Conservation (phyloP, 1,139 yeast genomes). For the Magnusiomyces suaveolens region DNA sequence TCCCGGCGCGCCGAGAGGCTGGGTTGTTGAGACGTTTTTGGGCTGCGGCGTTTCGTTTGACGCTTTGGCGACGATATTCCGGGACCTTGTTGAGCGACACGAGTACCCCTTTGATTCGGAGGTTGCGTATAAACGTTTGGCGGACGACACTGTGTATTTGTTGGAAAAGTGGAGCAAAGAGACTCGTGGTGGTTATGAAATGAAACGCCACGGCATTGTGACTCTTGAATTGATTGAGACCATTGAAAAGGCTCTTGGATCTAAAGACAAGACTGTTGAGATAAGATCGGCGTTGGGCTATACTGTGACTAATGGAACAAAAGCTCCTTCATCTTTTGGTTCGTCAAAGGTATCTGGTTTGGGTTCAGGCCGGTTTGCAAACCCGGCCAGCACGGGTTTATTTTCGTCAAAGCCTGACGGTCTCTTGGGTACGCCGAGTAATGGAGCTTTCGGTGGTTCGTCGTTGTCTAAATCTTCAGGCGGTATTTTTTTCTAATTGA, state of each 20-base stretch:
- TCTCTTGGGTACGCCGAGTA: no score
- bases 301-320: neutral
- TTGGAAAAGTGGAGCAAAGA: conserved; percentile 22
- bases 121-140: conserved; percentile 21
- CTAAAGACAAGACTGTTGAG: neutral
- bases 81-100: conserved; percentile 50
- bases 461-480: no score
- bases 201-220: neutral
- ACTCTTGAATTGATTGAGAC: neutral
- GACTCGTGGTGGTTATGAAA: neutral
- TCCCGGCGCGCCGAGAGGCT: conserved; percentile 40
- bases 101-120: conserved; percentile 31
- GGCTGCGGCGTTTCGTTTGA: conserved; percentile 69
- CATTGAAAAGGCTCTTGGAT: neutral
- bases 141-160: conserved; percentile 24
- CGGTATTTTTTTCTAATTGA: no score
- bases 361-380: no score
- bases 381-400: no score
- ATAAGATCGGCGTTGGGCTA: neutral
- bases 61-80: conserved; percentile 56
- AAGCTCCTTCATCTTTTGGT: no score
- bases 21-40: conserved; percentile 58
- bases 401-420: no score
- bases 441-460: no score
- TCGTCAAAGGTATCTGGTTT: no score